Base-by-base conservation (phyloP, 345 rosid species). In the Isatis tinctoria region DNA sequence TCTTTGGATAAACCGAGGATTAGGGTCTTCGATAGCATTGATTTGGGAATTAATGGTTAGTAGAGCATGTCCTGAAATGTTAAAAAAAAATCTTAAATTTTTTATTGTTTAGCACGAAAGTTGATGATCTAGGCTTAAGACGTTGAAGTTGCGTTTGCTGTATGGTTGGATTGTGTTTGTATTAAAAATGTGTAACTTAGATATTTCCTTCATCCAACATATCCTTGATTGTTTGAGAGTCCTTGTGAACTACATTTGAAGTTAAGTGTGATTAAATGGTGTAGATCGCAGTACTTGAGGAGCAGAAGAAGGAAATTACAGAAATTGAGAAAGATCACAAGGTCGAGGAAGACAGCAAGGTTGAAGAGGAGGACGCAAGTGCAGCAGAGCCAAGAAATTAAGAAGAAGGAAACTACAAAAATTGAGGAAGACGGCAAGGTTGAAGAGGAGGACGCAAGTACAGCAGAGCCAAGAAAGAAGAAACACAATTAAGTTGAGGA, bases 241-340 rank as follows among this genome's bases (percentile, higher is more conserved):
- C 27, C 36, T 10, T 64, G 12, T 59, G 63, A 65, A 1, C 27
- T 75, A 17, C 12, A 52, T 75, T 76, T 62, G 70, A 74, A 63
- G 62, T 8, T 63, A 39, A 20, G 48, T 70, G 47, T 65, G 48
- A 32, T 59, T 58, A 74, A 75, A 78, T 69, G 59, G 77, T 80
- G 74, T 75, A 95, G 97, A 80, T 91, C 59, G 91, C 93, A 67
- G 78, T 87, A 63, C 81, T 95, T 67, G 96, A 91, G 79, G 87
- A 84, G 65, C 85, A 86, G 74, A 85, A 80, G 52, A 71, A 66
- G 3, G 96, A 89, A 66, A 84, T 78, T 51, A 75, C 61, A 17
- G 97, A 84, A 60, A 77, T 64, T 60, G 92, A 87, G 40, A 87
- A 82, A 5, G 83, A 62, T 0, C 95, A 85, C 65, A 81, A 81